phyloP scores from a whole-genome alignment of 805 yeast species.

The Yamadazyma akitaensis region DNA sequence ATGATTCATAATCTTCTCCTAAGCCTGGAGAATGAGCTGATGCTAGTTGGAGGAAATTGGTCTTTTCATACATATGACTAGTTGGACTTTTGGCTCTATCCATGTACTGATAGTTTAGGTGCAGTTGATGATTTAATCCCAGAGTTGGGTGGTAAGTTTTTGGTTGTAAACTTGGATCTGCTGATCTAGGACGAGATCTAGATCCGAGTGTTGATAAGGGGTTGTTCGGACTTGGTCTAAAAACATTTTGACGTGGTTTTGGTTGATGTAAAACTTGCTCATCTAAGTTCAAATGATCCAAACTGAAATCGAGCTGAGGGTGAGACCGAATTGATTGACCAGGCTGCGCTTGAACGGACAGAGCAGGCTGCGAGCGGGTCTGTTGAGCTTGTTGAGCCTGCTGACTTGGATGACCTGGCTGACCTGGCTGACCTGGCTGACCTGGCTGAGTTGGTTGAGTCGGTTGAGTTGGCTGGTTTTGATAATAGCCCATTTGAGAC shows the following conservation, averaged over 20 bases:
- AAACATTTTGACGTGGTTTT: conserved; percentile 36
- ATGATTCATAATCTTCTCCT: conserved; percentile 20
- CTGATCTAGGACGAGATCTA: conserved; percentile 42
- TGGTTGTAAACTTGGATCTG: conserved; percentile 38
- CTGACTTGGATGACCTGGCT: too few relatives aligned
- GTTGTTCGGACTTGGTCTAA: conserved; percentile 7
- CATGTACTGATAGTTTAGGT: conserved; percentile 13
- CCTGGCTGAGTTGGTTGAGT: neutral
- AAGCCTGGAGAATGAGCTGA: conserved; percentile 22
- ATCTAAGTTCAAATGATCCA: conserved; percentile 16
- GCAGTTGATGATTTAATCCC: conserved; percentile 2
- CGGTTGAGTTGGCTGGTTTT: neutral
- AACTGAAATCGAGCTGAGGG: neutral
- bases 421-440: neutral
- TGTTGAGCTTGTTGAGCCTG: neutral
- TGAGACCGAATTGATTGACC: neutral
- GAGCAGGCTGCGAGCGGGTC: neutral
- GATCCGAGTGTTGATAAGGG: neutral
- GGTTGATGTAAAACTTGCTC: conserved; percentile 33
- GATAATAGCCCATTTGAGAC: conserved; percentile 1
- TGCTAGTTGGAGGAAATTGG: conserved; percentile 39
- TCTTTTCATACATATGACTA: conserved; percentile 41
- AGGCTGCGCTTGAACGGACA: neutral
- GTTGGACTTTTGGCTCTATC: conserved; percentile 41
- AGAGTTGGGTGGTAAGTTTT: conserved; percentile 3